phyloP scores from a whole-genome alignment of 2,329 filamentous ascomycete species.

The Rachicladosporium sp. region DNA sequence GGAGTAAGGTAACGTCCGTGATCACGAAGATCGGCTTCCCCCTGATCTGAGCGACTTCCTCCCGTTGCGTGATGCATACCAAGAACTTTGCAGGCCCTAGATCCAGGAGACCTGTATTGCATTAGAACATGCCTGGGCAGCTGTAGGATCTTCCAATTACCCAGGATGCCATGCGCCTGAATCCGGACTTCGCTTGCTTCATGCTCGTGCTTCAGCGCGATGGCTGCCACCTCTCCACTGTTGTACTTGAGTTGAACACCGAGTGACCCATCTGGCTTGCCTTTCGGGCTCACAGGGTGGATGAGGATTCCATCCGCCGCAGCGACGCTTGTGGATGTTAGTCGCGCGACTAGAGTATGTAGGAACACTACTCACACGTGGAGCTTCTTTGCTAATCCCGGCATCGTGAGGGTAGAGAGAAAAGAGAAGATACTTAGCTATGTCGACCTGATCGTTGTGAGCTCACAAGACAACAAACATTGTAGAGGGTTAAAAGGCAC shows the following conservation, averaged over 20 bases:
- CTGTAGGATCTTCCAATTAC: conserved; percentile 26
- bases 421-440: too few relatives aligned
- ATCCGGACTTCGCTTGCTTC: conserved; percentile 29
- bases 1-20: conserved; percentile 82
- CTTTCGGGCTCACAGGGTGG: conserved; percentile 52
- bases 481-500: too few relatives aligned
- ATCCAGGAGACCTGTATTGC: conserved; percentile 59
- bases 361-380: conserved; percentile 40
- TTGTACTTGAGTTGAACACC: conserved; percentile 57
- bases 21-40: conserved; percentile 76
- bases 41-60: conserved; percentile 78
- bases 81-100: conserved; percentile 74
- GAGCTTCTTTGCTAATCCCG: conserved; percentile 65
- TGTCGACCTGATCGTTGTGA: too few relatives aligned
- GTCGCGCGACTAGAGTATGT: not conserved
- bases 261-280: conserved; percentile 6
- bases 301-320: conserved; percentile 73
- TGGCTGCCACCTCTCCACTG: conserved; percentile 39
- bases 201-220: conserved; percentile 24
- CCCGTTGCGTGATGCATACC: conserved; percentile 70
- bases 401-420: conserved; percentile 41
- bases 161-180: conserved; percentile 42
- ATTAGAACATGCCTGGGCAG: not conserved
- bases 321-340: conserved; percentile 36
- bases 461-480: too few relatives aligned